phyloP scores from a whole-genome alignment of 2,329 filamentous ascomycete species.

The Sclerotinia sclerotiorum region DNA sequence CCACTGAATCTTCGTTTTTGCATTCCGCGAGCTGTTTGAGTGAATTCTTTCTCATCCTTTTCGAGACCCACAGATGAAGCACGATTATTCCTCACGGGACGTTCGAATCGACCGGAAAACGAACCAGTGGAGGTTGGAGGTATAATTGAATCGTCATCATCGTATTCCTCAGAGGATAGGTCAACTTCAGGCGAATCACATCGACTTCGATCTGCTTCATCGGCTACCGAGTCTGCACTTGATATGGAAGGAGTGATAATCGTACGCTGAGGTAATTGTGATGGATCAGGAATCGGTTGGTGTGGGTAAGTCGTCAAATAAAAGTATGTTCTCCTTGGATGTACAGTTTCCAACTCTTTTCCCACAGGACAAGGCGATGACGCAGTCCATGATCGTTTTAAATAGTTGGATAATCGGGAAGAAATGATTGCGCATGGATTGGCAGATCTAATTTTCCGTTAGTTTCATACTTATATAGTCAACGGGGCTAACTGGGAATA shows the following conservation, averaged over 20 bases:
- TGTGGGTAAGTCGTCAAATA: slow-evolving; percentile 87
- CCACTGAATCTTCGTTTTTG: slow-evolving; percentile 56
- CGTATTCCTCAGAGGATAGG: slow-evolving; percentile 81
- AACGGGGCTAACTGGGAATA: slow-evolving; percentile 14
- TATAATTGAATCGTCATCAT: slow-evolving; percentile 65
- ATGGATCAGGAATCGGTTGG: slow-evolving; percentile 72
- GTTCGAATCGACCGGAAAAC: slow-evolving; percentile 51
- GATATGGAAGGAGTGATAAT: slow-evolving; percentile 85
- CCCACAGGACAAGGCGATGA: slow-evolving; percentile 80
- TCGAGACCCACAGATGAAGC: slow-evolving; percentile 87
- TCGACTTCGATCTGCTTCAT: slow-evolving; percentile 60
- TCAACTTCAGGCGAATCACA: slow-evolving; percentile 80
- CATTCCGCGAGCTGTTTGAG: slow-evolving; percentile 86
- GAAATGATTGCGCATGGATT: slow-evolving; percentile 96
- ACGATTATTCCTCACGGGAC: slow-evolving; percentile 60
- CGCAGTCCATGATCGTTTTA: slow-evolving; percentile 82
- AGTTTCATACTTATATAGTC: slow-evolving; percentile 37
- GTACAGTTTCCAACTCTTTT: slow-evolving; percentile 88
- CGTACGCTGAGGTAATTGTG: slow-evolving; percentile 53
- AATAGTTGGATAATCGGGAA: slow-evolving; percentile 82
- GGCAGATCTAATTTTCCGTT: slow-evolving; percentile 66
- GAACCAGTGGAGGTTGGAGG: slow-evolving; percentile 64
- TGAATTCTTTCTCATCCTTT: slow-evolving; percentile 95
- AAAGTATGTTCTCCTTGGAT: slow-evolving; percentile 94
- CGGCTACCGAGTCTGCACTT: slow-evolving; percentile 63